These are phyloP conservation scores for Ceratobasidium sp. DNA, from an alignment of 1,284 basidiomycete genomes.

Conservation along the genomic window DNA sequence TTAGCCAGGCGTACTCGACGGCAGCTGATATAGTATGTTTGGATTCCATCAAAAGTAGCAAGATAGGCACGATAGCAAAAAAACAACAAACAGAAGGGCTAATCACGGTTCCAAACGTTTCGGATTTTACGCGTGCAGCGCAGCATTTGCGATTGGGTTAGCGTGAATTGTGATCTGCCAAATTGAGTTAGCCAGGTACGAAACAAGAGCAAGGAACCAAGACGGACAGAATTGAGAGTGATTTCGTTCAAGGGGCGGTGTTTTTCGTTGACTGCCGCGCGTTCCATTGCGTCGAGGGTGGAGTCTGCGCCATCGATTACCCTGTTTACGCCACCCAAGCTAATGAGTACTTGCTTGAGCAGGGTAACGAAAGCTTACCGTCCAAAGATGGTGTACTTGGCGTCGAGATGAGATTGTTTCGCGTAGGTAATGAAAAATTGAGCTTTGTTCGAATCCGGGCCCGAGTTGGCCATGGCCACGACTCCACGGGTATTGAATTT, in stretches of 20 bases:
- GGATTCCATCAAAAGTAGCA: neutral
- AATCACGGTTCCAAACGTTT: no score
- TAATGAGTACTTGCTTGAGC: neutral
- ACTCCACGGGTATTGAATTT: slow-evolving; percentile 96
- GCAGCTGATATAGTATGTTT: neutral
- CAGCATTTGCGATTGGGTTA: slow-evolving; percentile 84
- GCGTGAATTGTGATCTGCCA: slow-evolving; percentile 88
- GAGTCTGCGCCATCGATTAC: slow-evolving; percentile 95
- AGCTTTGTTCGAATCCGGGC: slow-evolving; percentile 91
- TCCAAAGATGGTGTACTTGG: slow-evolving; percentile 96
- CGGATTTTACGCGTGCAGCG: slow-evolving; percentile 43
- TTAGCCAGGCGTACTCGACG: no score
- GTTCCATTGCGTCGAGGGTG: slow-evolving; percentile 89
- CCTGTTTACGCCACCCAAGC: slow-evolving; percentile 43
- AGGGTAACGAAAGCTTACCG: slow-evolving; percentile 47
- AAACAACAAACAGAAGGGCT: no score
- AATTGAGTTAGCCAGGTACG: slow-evolving; percentile 16
- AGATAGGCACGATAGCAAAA: neutral
- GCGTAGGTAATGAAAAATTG: slow-evolving; percentile 74
- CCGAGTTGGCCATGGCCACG: slow-evolving; percentile 97
- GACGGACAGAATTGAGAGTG: slow-evolving; percentile 73
- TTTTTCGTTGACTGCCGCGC: slow-evolving; percentile 87
- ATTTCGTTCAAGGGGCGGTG: slow-evolving; percentile 87
- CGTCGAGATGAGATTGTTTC: slow-evolving; percentile 90
- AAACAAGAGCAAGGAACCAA: slow-evolving; percentile 23